phyloP scores from a whole-genome alignment of 2,329 filamentous ascomycete genomes.

The Colletotrichum falcatum region DNA sequence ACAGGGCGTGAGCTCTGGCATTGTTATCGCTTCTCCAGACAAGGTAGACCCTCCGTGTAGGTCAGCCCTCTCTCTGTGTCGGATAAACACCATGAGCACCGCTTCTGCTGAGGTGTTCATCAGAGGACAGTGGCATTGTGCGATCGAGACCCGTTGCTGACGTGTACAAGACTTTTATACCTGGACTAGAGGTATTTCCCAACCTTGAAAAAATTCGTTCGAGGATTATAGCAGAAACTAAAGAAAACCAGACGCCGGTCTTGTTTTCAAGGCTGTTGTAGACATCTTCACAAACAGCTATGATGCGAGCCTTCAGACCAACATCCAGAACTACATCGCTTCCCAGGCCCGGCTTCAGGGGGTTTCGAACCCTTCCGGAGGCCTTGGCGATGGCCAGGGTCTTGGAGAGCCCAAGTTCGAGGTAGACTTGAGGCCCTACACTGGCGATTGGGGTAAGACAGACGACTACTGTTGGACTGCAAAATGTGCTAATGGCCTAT shows the following conservation, averaged over 20 bases:
- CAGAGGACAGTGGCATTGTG: background rate
- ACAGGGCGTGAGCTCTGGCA: slow-evolving; percentile 59
- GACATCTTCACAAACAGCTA: slow-evolving; percentile 73
- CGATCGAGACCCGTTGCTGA: slow-evolving; percentile 32
- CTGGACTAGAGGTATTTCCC: slow-evolving; percentile 69
- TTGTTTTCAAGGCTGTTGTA: slow-evolving; percentile 76
- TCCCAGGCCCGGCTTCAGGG: slow-evolving; percentile 75
- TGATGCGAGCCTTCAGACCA: slow-evolving; percentile 66
- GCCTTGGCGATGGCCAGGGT: slow-evolving; percentile 61
- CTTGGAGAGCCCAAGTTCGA: slow-evolving; percentile 82
- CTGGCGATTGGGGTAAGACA: slow-evolving; percentile 71
- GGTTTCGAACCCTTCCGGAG: slow-evolving; percentile 77
- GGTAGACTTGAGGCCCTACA: slow-evolving; percentile 72
- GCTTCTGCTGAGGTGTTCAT: too few relatives aligned
- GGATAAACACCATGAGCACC: background rate
- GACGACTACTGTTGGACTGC: too few relatives aligned
- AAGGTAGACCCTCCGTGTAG: slow-evolving; percentile 67
- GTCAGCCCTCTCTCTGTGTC: slow-evolving; percentile 37
- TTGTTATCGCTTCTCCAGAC: slow-evolving; percentile 69
- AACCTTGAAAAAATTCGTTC: too few relatives aligned
- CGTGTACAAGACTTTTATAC: slow-evolving; percentile 75
- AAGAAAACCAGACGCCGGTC: slow-evolving; percentile 66
- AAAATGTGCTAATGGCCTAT: slow-evolving; percentile 14
- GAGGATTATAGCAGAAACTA: background rate
- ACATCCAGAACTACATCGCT: slow-evolving; percentile 76